Evolutionary conservation across 352 stramenopile genomes (phyloP).

Genomic region (Phytophthora palmivora): DNA sequence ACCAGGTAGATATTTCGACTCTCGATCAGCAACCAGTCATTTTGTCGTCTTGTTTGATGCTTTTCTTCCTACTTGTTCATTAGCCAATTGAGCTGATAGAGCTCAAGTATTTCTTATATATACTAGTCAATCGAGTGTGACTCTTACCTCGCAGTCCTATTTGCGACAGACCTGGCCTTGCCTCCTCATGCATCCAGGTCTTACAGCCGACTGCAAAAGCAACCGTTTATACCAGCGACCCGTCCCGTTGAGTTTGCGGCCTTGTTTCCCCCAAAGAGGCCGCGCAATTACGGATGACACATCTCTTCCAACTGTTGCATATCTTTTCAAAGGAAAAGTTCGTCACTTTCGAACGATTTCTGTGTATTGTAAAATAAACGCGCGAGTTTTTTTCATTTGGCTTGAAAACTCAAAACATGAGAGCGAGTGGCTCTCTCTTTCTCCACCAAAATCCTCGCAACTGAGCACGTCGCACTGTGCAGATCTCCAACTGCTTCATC

Average conservation of each 20-base stretch:
- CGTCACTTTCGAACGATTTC: background rate
- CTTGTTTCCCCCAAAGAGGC: conserved; percentile 70
- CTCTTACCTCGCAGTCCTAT: conserved; percentile 70
- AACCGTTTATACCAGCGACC: conserved; percentile 85
- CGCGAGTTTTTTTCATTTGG: conserved; percentile 13
- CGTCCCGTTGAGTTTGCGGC: conserved; percentile 87
- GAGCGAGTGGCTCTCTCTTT: conserved; percentile 10
- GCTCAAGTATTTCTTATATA: conserved; percentile 8
- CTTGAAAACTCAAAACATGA: conserved; percentile 19
- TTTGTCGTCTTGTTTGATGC: background rate
- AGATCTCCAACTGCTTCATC: conserved; percentile 3
- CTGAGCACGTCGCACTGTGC: conserved; percentile 2
- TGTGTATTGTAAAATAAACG: conserved; percentile 16
- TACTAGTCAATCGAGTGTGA: conserved; percentile 1
- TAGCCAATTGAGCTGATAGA: conserved; percentile 9
- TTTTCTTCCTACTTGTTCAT: conserved; percentile 2
- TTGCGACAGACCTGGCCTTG: conserved; percentile 83
- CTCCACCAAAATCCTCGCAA: conserved; percentile 14
- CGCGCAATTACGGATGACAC: conserved; percentile 87
- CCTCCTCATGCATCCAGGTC: conserved; percentile 69
- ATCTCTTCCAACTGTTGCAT: conserved; percentile 28
- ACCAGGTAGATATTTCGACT: background rate
- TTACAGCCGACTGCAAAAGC: conserved; percentile 89
- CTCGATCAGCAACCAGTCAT: conserved; percentile 24
- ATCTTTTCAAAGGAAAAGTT: background rate